Conservation (phyloP, 495 filamentous ascomycete genomes). For the Halenospora varia region DNA sequence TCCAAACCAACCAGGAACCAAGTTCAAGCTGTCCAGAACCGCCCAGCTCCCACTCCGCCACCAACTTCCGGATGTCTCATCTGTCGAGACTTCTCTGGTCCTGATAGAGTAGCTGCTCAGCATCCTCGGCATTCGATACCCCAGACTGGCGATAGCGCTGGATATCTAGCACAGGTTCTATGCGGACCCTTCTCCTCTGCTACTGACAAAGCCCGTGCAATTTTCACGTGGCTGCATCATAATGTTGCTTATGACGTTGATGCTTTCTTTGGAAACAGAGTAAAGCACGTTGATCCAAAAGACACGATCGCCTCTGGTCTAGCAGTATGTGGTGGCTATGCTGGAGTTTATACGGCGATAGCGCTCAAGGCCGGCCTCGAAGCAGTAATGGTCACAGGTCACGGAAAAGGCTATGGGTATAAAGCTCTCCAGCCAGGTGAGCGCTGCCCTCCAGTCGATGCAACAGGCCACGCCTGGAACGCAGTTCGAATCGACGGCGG, state of each 20-base stretch:
- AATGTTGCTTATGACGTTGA: constrained; percentile 82
- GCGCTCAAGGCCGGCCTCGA: constrained; percentile 73
- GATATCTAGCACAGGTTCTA: constrained; percentile 70
- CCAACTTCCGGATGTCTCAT: constrained; percentile 55
- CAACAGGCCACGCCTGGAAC: constrained; percentile 82
- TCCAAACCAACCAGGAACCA: constrained; percentile 39
- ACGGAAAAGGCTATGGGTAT: constrained; percentile 85
- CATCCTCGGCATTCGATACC: constrained; percentile 70
- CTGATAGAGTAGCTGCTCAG: constrained; percentile 73
- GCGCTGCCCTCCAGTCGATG: constrained; percentile 49
- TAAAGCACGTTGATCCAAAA: constrained; percentile 62
- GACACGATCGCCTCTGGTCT: constrained; percentile 67
- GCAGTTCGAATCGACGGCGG: constrained; percentile 80
- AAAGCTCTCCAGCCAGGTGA: constrained; percentile 47
- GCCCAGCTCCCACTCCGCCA: constrained; percentile 20
- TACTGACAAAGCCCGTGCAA: constrained; percentile 85
- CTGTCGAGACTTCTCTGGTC: constrained; percentile 82
- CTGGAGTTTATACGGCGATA: constrained; percentile 71
- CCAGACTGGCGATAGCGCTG: constrained; percentile 45
- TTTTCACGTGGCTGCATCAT: constrained; percentile 95
- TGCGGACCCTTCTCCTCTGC: constrained; percentile 72
- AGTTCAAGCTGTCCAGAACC: constrained; percentile 36
- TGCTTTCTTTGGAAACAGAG: constrained; percentile 66
- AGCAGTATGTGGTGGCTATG: constrained; percentile 91
- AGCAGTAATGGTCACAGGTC: constrained; percentile 63